Evolutionary conservation across 2,329 filamentous ascomycete genomes (phyloP).

Genomic region (Botrytis galanthina): DNA sequence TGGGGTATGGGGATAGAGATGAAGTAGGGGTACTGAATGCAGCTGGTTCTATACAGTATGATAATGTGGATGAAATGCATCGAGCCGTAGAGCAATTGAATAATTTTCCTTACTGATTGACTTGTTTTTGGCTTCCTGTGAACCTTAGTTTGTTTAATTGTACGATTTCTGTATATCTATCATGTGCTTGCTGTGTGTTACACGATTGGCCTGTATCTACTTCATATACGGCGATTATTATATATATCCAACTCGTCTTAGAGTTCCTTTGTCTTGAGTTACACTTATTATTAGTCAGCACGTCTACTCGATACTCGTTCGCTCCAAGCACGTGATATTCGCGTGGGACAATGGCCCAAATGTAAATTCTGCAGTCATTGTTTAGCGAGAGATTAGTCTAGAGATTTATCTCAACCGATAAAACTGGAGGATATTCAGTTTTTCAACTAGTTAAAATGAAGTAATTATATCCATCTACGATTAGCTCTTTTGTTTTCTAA

Average conservation of each 20-base stretch:
- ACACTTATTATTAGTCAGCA: not conserved
- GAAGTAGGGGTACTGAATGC: not conserved
- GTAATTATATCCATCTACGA: not conserved
- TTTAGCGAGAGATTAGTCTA: not conserved
- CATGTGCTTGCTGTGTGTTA: not conserved
- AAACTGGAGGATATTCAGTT: too few relatives aligned
- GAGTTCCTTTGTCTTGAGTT: not conserved
- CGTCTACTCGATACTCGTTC: not conserved
- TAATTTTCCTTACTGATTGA: not conserved
- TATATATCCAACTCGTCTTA: not conserved
- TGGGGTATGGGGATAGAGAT: not conserved
- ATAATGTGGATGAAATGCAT: not conserved
- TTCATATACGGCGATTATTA: too few relatives aligned
- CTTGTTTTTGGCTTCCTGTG: not conserved
- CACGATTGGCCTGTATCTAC: not conserved
- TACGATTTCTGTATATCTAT: not conserved
- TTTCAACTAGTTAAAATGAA: not conserved
- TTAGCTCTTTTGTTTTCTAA: not conserved
- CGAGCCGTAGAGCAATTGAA: not conserved
- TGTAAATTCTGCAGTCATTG: not conserved
- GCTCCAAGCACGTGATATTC: accelerated
- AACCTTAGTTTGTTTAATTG: accelerated
- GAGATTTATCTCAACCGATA: too few relatives aligned
- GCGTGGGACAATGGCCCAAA: accelerated
- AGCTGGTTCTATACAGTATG: not conserved